phyloP scores from a whole-genome alignment of 208 protist genomes.

The Leishmania guyanensis region DNA sequence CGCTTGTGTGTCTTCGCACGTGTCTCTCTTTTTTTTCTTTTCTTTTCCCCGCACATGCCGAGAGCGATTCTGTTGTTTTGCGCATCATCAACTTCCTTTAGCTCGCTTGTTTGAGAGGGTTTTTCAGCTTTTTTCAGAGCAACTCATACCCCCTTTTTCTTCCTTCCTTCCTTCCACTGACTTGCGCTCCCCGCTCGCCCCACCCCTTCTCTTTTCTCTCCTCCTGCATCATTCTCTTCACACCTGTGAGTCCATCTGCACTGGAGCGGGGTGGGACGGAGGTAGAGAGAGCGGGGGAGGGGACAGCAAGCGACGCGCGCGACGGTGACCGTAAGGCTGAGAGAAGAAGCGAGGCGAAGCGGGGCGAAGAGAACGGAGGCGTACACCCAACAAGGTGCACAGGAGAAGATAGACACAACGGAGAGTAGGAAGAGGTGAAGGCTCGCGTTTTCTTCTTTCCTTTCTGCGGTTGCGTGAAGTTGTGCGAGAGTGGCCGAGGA shows the following conservation, averaged over 20 bases:
- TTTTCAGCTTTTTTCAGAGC: slow-evolving; percentile 5
- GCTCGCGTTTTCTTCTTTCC: neutral
- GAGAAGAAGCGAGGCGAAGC: no score
- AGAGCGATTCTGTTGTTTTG: neutral
- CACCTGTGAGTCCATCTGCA: neutral
- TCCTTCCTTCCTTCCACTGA: neutral
- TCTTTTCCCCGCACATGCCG: neutral
- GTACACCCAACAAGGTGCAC: neutral
- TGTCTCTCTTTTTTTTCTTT: neutral
- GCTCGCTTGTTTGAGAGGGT: neutral
- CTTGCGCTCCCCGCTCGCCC: neutral
- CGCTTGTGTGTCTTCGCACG: neutral
- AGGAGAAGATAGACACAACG: no score
- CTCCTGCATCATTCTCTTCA: neutral
- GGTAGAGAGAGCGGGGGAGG: neutral
- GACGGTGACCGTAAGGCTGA: neutral
- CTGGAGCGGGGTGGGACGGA: neutral
- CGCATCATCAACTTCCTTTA: neutral
- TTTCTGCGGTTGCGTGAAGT: neutral
- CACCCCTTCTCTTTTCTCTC: neutral
- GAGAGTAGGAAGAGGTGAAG: no score
- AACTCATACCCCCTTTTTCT: neutral
- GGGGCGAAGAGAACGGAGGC: no score
- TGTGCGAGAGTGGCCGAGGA: neutral
- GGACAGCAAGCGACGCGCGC: neutral